Conservation (phyloP, 2,329 filamentous ascomycete species). For the Penicillium janthinellum region DNA sequence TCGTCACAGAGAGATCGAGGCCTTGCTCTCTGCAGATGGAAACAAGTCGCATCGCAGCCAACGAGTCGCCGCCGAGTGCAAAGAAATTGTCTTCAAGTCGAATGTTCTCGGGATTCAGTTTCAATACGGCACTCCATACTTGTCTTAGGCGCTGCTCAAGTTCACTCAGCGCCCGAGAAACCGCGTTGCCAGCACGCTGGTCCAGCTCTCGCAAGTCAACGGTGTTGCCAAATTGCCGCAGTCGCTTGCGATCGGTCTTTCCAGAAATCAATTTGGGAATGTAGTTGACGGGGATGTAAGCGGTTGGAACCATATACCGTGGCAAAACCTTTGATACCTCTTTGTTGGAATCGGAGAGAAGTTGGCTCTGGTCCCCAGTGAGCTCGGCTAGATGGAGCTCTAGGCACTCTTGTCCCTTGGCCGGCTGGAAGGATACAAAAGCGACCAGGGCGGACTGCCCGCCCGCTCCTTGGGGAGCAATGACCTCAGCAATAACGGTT, state of each 20-base stretch:
- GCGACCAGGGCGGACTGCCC: constrained; percentile 35
- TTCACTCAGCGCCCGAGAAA: constrained; percentile 33
- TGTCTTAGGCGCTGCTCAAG: constrained; percentile 36
- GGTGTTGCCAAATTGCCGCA: constrained; percentile 38
- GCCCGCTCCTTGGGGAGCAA: constrained; percentile 36
- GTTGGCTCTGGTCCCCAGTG: constrained; percentile 19
- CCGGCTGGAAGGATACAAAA: constrained; percentile 32
- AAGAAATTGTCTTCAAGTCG: constrained; percentile 42
- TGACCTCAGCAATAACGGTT: constrained; percentile 53
- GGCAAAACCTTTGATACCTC: constrained; percentile 33
- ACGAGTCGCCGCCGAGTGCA: constrained; percentile 38
- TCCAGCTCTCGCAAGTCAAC: constrained; percentile 37
- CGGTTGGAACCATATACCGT: constrained; percentile 41
- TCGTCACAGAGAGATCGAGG: constrained; percentile 39
- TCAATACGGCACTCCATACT: constrained; percentile 39
- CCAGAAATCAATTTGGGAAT: constrained; percentile 49
- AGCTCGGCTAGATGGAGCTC: constrained; percentile 21
- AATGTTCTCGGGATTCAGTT: constrained; percentile 38
- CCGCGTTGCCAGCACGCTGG: constrained; percentile 16
- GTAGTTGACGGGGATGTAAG: constrained; percentile 47
- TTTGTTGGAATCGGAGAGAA: constrained; percentile 25
- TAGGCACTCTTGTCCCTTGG: constrained; percentile 19
- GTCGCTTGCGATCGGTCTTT: constrained; percentile 47
- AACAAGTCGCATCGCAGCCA: constrained; percentile 39
- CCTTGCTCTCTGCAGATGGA: constrained; percentile 33